Evolutionary conservation across 768 basidiomycete genomes (phyloP).

Genomic region (Terana coerulea): DNA sequence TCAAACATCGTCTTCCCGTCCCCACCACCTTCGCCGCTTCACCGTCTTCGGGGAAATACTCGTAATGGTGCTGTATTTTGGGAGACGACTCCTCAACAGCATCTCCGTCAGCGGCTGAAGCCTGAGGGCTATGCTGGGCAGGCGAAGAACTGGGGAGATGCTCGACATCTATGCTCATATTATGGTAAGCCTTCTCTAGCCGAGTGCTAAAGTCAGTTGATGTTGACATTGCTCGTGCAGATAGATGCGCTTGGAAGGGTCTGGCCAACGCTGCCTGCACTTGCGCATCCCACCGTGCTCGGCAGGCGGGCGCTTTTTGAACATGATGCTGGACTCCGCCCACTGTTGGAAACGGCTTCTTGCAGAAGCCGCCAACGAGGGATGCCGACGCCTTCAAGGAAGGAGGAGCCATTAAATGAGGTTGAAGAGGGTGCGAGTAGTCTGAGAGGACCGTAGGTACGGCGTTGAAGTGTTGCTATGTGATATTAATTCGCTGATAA

Average conservation of each 20-base stretch:
- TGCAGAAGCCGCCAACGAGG: neutral
- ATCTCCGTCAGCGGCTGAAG: neutral
- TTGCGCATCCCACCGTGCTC: constrained; percentile 1
- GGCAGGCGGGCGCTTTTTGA: neutral
- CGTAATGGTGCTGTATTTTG: constrained; percentile 2
- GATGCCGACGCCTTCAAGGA: neutral
- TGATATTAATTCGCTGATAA: no score
- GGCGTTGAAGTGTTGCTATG: no score
- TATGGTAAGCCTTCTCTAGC: no score
- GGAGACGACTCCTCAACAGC: neutral
- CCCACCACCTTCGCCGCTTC: neutral
- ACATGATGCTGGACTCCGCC: neutral
- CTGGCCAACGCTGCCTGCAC: neutral
- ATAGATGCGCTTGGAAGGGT: neutral
- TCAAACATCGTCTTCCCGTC: constrained; percentile 12
- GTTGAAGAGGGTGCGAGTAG: no score
- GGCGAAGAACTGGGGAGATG: no score
- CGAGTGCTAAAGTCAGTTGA: no score
- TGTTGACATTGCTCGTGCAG: neutral
- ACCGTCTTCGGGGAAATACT: constrained; percentile 4
- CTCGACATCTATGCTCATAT: neutral
- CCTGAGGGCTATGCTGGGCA: neutral
- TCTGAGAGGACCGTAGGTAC: no score
- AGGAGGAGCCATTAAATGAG: no score
- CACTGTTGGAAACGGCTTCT: neutral